Base-by-base conservation (phyloP, 495 filamentous ascomycete species). In the Beverwykella pulmonaria region DNA sequence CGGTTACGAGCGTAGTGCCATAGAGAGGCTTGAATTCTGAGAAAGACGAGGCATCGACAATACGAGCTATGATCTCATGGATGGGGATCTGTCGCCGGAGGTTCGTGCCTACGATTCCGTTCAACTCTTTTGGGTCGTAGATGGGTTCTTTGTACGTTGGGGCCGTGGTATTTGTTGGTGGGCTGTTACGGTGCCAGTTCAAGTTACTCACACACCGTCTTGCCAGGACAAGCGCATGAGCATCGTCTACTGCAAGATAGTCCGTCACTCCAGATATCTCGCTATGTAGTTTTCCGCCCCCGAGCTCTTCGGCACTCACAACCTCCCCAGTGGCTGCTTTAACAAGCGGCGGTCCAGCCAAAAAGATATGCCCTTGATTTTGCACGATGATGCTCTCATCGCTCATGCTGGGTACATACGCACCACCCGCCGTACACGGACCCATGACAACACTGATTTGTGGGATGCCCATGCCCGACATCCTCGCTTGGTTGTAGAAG, bases 401-500 rank as follows among this genome's bases (percentile, higher is more conserved):
- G 61, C 90, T 93, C 94, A 98, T 98, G 54, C 89, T 88, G 1
- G 94, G 94, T 17, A 98, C 93, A 75, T 98, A 98, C 23, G 94
- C 94, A 30, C 94, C 94, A 56, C 94, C 94, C 0, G 93, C 92
- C 0, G 92, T 96, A 77, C 93, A 97, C n/a, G 94, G 89, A 0
- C 94, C 94, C 94, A 98, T 96, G 26, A 98, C 94, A 2, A 97
- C 92, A 1, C 92, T 87, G 63, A 98, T 89, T 75, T 98, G 94
- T 0, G 94, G 94, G 64, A 98, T 96, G 9, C 91, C 90, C 22
- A 86, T 75, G 8, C 90, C 83, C 59, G 83, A 87, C 90, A 93
- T 97, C 68, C 92, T 82, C n/a, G 94, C 95, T 77, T 98, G 94
- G 79, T 98, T 98, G 81, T 89, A 98, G 82, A 98, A 98, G 69